A percentile compares a stretch with the other conserved stretches of the same genome.
Evolutionary conservation across 441 rosid genomes (phyloP).

Genomic region (Euphorbia celastroides): DNA sequence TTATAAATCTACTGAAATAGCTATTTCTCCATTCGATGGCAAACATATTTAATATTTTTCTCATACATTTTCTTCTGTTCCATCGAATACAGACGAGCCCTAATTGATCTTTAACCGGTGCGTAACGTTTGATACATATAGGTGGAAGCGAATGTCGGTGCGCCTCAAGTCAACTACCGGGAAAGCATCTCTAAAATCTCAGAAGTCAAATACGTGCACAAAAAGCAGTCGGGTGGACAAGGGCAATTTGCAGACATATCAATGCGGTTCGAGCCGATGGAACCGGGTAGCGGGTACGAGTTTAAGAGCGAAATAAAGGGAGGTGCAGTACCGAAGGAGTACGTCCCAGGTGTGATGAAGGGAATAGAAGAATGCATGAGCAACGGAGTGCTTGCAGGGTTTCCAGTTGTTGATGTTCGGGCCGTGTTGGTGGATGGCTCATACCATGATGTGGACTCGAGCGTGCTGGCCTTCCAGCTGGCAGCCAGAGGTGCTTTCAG

Average conservation of each 20-base stretch:
- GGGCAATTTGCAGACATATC: conserved; percentile 97
- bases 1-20: too few relatives aligned
- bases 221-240: conserved; percentile 93
- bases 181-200: conserved; percentile 84
- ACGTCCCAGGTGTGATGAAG: conserved; percentile 89
- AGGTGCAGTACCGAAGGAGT: conserved; percentile 86
- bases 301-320: conserved; percentile 98
- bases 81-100: too few relatives aligned
- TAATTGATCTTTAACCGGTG: background rate
- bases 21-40: too few relatives aligned
- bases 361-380: conserved; percentile 88
- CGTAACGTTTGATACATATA: conserved; percentile 23
- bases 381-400: conserved; percentile 86
- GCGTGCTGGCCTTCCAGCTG: conserved; percentile 89
- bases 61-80: too few relatives aligned
- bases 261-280: conserved; percentile 84
- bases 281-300: conserved; percentile 79
- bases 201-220: conserved; percentile 84
- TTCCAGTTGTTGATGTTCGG: conserved; percentile 84
- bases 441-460: conserved; percentile 93
- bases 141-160: conserved; percentile 98
- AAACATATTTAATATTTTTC: too few relatives aligned
- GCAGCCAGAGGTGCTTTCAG: conserved; percentile 96
- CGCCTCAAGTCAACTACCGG: conserved; percentile 97
- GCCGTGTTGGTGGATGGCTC: conserved; percentile 81